Evolutionary conservation across 192 early-diverging fungal species (phyloP).

Genomic region (Coemansia sp.): DNA sequence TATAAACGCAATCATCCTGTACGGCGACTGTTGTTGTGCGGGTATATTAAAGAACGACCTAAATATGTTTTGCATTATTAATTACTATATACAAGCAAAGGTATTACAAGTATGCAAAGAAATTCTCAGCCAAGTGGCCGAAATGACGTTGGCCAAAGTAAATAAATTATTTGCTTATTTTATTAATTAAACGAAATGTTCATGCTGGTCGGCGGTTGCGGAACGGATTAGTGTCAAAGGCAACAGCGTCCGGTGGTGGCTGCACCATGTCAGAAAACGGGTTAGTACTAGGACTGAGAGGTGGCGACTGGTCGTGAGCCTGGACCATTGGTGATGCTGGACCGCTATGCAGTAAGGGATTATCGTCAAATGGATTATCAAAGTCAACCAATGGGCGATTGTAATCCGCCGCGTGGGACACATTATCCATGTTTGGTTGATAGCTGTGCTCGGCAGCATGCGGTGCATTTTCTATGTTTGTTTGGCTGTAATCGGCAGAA

Average conservation of each 20-base stretch:
- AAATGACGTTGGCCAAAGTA: neutral
- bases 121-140: neutral
- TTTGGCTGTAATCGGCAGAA: neutral
- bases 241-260: neutral
- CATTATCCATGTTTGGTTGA: neutral
- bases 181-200: neutral
- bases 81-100: conserved; percentile 43
- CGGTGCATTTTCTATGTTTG: neutral
- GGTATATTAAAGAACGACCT: neutral
- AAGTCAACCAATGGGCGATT: conserved; percentile 6
- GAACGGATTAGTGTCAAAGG: conserved; percentile 5
- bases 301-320: conserved; percentile 96
- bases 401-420: neutral
- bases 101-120: conserved; percentile 24
- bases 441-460: neutral
- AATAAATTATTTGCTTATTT: conserved; percentile 15
- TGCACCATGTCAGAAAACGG: neutral
- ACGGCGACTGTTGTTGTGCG: conserved; percentile 15
- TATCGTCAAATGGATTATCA: conserved; percentile 23
- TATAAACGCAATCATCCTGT: conserved; percentile 12
- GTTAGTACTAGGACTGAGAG: conserved; percentile 58
- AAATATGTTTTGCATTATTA: conserved; percentile 21
- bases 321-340: neutral
- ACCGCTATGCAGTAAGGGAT: conserved; percentile 13
- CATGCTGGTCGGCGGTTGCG: neutral